These are phyloP conservation scores for Aspergillus fischeri DNA, from an alignment of 2,329 filamentous ascomycete genomes.

Conservation along the genomic window DNA sequence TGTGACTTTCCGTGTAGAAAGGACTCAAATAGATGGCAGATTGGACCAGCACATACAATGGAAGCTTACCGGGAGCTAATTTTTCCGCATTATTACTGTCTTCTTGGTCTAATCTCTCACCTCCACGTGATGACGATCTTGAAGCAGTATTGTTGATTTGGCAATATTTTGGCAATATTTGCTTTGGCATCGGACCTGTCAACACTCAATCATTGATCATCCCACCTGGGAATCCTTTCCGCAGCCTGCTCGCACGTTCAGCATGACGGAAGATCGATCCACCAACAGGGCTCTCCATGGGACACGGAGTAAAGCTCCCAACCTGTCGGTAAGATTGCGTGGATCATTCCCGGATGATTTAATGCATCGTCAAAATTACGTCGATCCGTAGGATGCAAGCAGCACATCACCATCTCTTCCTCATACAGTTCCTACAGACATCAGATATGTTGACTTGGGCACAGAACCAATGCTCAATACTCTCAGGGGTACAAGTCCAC, in stretches of 20 bases:
- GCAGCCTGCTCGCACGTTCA: neutral
- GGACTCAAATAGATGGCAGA: slow-evolving; percentile 14
- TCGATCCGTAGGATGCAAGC: neutral
- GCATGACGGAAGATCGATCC: neutral
- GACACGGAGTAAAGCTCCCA: neutral
- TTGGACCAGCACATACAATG: slow-evolving; percentile 8
- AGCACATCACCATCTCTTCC: neutral
- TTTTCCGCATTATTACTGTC: neutral
- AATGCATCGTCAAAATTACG: neutral
- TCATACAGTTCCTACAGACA: neutral
- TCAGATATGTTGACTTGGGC: neutral
- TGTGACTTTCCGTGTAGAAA: slow-evolving; percentile 13
- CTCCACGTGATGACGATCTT: neutral
- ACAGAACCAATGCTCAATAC: neutral
- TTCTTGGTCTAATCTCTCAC: neutral
- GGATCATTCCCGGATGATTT: neutral
- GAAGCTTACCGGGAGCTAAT: neutral
- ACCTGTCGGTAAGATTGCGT: neutral
- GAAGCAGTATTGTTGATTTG: too few species aligned
- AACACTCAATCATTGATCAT: neutral
- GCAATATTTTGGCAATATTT: too few species aligned
- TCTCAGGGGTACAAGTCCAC: neutral
- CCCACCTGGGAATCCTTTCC: neutral
- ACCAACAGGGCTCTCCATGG: neutral
- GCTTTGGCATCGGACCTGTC: neutral